A percentile compares a stretch with the other conserved stretches of the same genome.
phyloP scores from a whole-genome alignment of 2,329 filamentous ascomycete species.

The Pseudocercospora musae region DNA sequence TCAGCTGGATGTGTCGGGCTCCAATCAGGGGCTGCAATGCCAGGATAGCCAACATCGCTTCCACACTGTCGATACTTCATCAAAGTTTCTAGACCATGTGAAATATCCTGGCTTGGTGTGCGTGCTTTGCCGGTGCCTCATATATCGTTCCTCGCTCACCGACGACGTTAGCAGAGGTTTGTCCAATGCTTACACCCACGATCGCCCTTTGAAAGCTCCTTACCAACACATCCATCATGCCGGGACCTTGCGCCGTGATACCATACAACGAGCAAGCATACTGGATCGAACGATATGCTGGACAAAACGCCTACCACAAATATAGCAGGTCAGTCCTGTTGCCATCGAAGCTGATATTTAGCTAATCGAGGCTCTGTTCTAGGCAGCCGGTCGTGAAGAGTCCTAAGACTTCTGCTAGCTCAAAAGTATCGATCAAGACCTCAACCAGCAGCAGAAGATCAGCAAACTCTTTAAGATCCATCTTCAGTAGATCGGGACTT shows the following conservation, averaged over 20 bases:
- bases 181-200: no score
- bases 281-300: slow-evolving; percentile 14
- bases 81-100: background rate
- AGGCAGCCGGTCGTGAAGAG: slow-evolving; percentile 4
- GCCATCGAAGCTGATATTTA: no score
- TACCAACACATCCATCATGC: slow-evolving; percentile 5
- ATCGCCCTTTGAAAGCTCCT: no score
- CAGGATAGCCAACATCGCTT: background rate
- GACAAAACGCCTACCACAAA: slow-evolving; percentile 9
- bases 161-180: background rate
- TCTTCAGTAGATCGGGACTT: slow-evolving; percentile 2
- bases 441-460: slow-evolving; percentile 11
- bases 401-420: slow-evolving; percentile 1
- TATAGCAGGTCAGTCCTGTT: slow-evolving; percentile 6
- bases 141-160: background rate
- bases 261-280: slow-evolving; percentile 17
- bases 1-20: background rate
- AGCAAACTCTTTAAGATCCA: background rate
- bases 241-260: slow-evolving; percentile 9
- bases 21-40: background rate
- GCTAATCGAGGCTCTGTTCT: background rate
- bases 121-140: background rate
- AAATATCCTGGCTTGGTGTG: background rate
- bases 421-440: slow-evolving; percentile 8
- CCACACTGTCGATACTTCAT: background rate